Base-by-base conservation (phyloP, 176 grass and related monocot genomes). In the Eleusine indica region DNA sequence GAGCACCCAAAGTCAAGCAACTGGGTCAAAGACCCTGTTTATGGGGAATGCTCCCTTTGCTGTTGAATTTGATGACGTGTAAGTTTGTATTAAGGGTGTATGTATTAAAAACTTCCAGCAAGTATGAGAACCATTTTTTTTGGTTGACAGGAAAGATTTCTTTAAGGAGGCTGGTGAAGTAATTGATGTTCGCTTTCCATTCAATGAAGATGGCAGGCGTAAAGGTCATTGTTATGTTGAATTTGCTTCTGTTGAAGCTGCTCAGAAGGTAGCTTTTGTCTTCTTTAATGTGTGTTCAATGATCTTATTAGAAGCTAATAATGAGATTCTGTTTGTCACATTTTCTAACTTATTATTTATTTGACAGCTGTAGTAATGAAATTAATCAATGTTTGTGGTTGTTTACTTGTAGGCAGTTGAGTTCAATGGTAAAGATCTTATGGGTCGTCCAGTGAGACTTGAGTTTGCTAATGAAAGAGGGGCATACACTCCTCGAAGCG, bases 181-280 rank as follows among this genome's bases (percentile, higher is more conserved):
- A 81, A 67, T 83, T 80, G 87, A 93, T 30, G 91, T 84, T 82
- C 89, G 96, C 29, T 56, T 98, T 66, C 83, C 89, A 76, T 41
- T 48, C 3, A 1, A 35, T 64, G 96, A 93, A 0, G 89, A 98
- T 93, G 96, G 93, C 4, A 7, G 2, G 2, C 64, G 77, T 9
- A 98, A 66, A 54, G 91, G 93, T 14, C 95, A 88, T 85, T 86
- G 91, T n/a, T 87, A 98, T 85, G 89, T 98, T 66, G 80, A 93
- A 76, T 98, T 98, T 65, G 78, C 80, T 70, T 67, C 84, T 3
- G 61, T 70, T 77, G 87, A 95, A 80, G 96, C 62, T 70, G 96
- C 87, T 63, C 38, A 87, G 25, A 95, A 98, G 48, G 96, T 93
- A 42, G 43, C 18, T 39, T 22, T 5, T 13, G 4, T 46, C 38